Evolutionary conservation across 768 basidiomycete genomes (phyloP), one percentile per base, ranked within the genome.

Genomic region (Scleroderma bovista): DNA sequence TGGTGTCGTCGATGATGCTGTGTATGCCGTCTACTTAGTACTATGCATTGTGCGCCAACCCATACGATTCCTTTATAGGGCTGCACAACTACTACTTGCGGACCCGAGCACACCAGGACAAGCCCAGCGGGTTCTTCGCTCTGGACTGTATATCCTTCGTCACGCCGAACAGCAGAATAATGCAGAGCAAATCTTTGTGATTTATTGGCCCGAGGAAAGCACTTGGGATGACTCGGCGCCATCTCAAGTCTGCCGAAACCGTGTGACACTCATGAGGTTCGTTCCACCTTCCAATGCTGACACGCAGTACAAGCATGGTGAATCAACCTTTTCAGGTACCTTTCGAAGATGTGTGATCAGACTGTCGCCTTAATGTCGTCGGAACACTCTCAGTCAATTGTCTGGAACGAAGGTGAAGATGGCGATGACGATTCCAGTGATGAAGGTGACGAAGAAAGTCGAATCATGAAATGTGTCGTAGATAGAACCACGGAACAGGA

Each of bases 241-340:
- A 6, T 65, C 72, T 1, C 65, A 77, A 6, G 71, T 78, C 42
- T 58, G 69, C 26, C 71, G 75, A 2, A 84, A 82, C 62, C 70
- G 82, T 6, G 67, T 76, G 3, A 79, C 80, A 0, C 84, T 84
- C 55, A 82, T 84, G 79, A 65, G 81, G 82, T 78, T 62, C 34
- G 63, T 51, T 9, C 26, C 9, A 29, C 26, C 26, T 29, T 29
- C 26, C 26, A 29, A 5, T 29, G 26, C 26, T n/a, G n/a, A n/a
- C n/a, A n/a, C n/a, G n/a, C 26, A 4, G 15, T 7, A 12, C n/a
- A 46, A n/a, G n/a, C 13, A 20, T 55, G 44, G 23, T 42, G 24
- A n/a, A 46, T 39, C 43, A 5, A 20, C 22, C 9, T 2, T 7
- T n/a, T 45, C 26, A 83, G 83, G 43, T 84, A 84, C 54, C 73